Evolutionary conservation across 192 early-diverging fungal species (phyloP).

Genomic region (Spinellus fusiger): DNA sequence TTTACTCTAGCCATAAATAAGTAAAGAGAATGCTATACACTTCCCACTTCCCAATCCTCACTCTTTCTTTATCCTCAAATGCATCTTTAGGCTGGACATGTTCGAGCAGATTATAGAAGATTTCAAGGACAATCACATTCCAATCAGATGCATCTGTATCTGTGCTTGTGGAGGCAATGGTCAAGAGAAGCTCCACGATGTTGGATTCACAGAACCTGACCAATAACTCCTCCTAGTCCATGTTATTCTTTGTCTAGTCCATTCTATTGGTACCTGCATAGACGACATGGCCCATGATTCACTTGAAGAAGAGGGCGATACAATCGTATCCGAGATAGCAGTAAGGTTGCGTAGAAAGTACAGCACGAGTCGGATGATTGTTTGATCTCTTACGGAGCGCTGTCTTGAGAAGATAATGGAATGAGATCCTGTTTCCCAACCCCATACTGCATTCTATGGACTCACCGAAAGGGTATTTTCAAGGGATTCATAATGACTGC

Average conservation of each 20-base stretch:
- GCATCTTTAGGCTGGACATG: slow-evolving; percentile 44
- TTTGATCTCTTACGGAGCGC: slow-evolving; percentile 50
- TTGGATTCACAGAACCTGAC: slow-evolving; percentile 48
- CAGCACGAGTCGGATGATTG: slow-evolving; percentile 60
- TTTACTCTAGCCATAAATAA: slow-evolving; percentile 13
- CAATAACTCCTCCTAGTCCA: slow-evolving; percentile 18
- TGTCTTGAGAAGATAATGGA: slow-evolving; percentile 33
- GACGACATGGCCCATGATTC: slow-evolving; percentile 50
- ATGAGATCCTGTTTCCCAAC: background rate
- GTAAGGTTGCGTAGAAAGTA: slow-evolving; percentile 77
- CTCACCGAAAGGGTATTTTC: slow-evolving; percentile 37
- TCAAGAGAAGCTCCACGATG: slow-evolving; percentile 62
- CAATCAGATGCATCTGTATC: slow-evolving; percentile 55
- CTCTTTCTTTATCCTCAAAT: slow-evolving; percentile 4
- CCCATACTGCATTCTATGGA: background rate
- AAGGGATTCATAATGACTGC: slow-evolving; percentile 45
- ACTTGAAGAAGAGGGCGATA: slow-evolving; percentile 45
- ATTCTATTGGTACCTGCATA: slow-evolving; percentile 53
- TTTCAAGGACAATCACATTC: slow-evolving; percentile 58
- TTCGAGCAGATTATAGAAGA: slow-evolving; percentile 54
- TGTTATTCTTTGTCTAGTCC: background rate
- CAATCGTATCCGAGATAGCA: slow-evolving; percentile 68
- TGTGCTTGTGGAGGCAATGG: slow-evolving; percentile 58
- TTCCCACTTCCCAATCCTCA: too few relatives aligned
- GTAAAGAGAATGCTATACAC: too few relatives aligned